Percentiles rank a stretch among this genome's conserved stretches.
These are phyloP conservation scores for Gracilariopsis chorda DNA, from an alignment of 23 red algal species.

Conservation along the genomic window DNA sequence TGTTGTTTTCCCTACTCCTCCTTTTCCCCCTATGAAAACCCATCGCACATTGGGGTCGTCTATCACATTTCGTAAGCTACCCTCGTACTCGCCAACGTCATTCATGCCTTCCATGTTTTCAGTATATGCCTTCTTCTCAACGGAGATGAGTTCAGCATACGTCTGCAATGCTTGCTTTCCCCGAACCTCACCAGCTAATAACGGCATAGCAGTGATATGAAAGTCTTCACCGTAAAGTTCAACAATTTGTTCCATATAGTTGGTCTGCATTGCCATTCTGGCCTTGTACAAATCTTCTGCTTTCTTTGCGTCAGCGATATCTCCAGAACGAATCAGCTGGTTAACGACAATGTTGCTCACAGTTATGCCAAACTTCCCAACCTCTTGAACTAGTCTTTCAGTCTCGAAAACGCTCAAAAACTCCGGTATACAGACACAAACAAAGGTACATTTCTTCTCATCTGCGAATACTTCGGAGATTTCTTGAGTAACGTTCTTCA, in stretches of 20 bases:
- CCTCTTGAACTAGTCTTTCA: slow-evolving; percentile 91
- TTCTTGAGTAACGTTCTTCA: slow-evolving; percentile 58
- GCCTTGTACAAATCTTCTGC: slow-evolving; percentile 73
- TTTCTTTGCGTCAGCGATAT: slow-evolving; percentile 29
- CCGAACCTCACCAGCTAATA: slow-evolving; percentile 82
- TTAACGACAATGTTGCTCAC: slow-evolving; percentile 91
- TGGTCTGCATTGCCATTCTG: slow-evolving; percentile 81
- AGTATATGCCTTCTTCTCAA: slow-evolving; percentile 57
- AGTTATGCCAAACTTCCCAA: slow-evolving; percentile 81
- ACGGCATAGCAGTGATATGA: slow-evolving; percentile 90
- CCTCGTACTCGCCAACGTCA: slow-evolving; percentile 64
- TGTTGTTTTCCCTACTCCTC: slow-evolving; percentile 96
- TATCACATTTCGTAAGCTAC: slow-evolving; percentile 79
- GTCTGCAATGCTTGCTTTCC: slow-evolving; percentile 63
- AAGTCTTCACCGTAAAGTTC: slow-evolving; percentile 98
- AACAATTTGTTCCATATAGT: slow-evolving; percentile 94
- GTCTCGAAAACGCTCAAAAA: slow-evolving; percentile 98
- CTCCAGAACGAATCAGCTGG: slow-evolving; percentile 76
- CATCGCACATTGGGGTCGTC: slow-evolving; percentile 65
- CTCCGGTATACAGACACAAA: slow-evolving; percentile 96
- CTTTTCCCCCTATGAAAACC: slow-evolving; percentile 88
- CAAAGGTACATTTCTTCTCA: slow-evolving; percentile 79
- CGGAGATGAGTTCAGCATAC: slow-evolving; percentile 63
- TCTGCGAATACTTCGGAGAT: slow-evolving; percentile 80
- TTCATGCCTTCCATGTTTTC: slow-evolving; percentile 58